These are phyloP conservation scores for Globisporangium paddicum DNA, from an alignment of 352 stramenopile species.

Conservation along the genomic window DNA sequence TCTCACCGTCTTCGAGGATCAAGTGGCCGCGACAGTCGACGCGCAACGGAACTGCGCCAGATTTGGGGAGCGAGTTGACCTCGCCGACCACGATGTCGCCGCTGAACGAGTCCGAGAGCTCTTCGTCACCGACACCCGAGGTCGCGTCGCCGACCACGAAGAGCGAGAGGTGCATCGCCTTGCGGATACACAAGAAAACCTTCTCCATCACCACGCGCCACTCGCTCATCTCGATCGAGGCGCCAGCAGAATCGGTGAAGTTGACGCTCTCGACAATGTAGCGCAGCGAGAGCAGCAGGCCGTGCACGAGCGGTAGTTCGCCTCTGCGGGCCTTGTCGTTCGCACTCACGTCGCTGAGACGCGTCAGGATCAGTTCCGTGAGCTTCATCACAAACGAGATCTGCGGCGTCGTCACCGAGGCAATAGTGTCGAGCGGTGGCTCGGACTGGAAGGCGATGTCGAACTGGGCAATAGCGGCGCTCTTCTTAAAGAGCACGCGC, in stretches of 20 bases:
- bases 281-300: conserved; percentile 65
- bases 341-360: conserved; percentile 25
- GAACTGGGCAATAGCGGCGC: conserved; percentile 37
- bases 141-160: conserved; percentile 73
- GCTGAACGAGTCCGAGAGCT: conserved; percentile 56
- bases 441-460: conserved; percentile 22
- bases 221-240: conserved; percentile 10
- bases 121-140: conserved; percentile 54
- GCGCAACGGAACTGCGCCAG: conserved; percentile 44
- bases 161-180: conserved; percentile 60
- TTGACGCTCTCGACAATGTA: conserved; percentile 68
- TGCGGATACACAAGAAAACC: conserved; percentile 50
- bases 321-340: conserved; percentile 30
- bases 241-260: conserved; percentile 24
- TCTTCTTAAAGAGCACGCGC: conserved; percentile 67
- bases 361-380: conserved; percentile 39
- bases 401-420: conserved; percentile 15
- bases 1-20: conserved; percentile 47
- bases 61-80: conserved; percentile 50
- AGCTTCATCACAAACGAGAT: conserved; percentile 59
- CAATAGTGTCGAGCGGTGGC: neutral
- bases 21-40: conserved; percentile 80
- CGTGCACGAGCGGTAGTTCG: conserved; percentile 71
- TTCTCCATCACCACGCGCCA: conserved; percentile 43
- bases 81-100: conserved; percentile 58